Evolutionary conservation across 768 basidiomycete genomes (phyloP).

Genomic region (Hygrocybe coccinea): DNA sequence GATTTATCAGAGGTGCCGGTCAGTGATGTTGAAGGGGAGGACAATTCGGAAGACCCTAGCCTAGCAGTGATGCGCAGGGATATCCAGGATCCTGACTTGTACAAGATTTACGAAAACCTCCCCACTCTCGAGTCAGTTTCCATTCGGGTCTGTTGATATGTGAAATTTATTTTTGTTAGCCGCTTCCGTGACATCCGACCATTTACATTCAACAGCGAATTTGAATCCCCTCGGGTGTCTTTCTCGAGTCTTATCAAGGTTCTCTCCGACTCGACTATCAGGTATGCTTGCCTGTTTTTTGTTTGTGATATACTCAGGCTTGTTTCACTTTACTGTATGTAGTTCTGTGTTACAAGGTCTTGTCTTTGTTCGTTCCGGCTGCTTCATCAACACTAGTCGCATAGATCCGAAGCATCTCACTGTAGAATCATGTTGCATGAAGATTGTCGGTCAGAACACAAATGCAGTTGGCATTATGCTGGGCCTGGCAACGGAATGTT

Average conservation of each 20-base stretch:
- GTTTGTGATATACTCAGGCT: neutral
- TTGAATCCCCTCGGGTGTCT: neutral
- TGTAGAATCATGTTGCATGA: neutral
- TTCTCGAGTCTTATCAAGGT: neutral
- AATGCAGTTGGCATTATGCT: slow-evolving; percentile 5
- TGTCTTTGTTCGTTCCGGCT: neutral
- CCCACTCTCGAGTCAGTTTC: too few species aligned
- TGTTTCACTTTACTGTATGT: neutral
- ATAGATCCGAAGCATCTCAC: neutral
- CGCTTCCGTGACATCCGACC: neutral
- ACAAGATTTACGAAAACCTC: too few species aligned
- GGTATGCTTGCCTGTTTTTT: neutral
- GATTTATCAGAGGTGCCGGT: too few species aligned
- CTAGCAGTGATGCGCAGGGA: too few species aligned
- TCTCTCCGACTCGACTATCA: neutral
- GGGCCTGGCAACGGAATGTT: slow-evolving; percentile 6
- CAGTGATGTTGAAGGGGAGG: too few species aligned
- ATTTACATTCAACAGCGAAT: neutral
- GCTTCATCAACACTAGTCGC: slow-evolving; percentile 2
- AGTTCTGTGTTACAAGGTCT: slow-evolving; percentile 2
- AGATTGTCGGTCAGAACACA: neutral
- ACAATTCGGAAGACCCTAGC: too few species aligned
- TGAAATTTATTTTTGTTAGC: neutral
- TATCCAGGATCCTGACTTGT: too few species aligned
- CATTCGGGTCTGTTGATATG: too few species aligned